Conservation (phyloP, 805 yeast genomes). For the Candida insectorum region DNA sequence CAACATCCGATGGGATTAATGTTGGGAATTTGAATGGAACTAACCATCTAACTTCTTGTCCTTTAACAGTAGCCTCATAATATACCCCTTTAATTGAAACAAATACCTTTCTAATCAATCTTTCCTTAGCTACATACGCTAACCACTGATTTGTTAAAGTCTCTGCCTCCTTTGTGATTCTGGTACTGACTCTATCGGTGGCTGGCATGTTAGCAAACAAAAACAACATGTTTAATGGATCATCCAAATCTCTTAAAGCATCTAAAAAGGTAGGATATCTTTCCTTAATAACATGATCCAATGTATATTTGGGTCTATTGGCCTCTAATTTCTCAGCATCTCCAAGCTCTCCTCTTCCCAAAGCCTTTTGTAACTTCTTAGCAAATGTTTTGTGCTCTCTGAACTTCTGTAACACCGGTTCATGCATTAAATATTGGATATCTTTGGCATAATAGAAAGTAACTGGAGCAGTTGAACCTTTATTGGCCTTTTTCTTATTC, state of each 20-base stretch:
- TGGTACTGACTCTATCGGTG: conserved; percentile 73
- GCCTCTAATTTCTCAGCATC: conserved; percentile 85
- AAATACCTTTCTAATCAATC: conserved; percentile 80
- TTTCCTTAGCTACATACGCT: conserved; percentile 86
- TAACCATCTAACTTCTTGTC: conserved; percentile 93
- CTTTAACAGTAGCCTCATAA: conserved; percentile 84
- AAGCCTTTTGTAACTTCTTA: conserved; percentile 80
- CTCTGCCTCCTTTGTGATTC: conserved; percentile 84
- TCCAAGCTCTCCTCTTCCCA: conserved; percentile 87
- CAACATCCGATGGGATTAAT: conserved; percentile 89
- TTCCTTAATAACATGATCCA: conserved; percentile 90
- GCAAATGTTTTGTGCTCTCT: conserved; percentile 95
- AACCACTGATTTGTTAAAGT: conserved; percentile 90
- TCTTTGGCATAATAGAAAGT: conserved; percentile 94
- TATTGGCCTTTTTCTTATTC: conserved; percentile 93
- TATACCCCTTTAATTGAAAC: conserved; percentile 97
- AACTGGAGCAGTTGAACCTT: conserved; percentile 94
- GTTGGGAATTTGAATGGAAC: conserved; percentile 97
- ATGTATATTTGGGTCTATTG: conserved; percentile 76
- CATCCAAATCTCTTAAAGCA: conserved; percentile 91
- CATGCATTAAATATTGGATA: conserved; percentile 91
- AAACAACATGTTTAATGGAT: conserved; percentile 92
- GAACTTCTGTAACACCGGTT: conserved; percentile 86
- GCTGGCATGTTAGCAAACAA: conserved; percentile 94
- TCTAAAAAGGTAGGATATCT: conserved; percentile 93